Evolutionary conservation across 2,329 filamentous ascomycete species (phyloP).

Genomic region (Aspergillus pseudoglaucus): DNA sequence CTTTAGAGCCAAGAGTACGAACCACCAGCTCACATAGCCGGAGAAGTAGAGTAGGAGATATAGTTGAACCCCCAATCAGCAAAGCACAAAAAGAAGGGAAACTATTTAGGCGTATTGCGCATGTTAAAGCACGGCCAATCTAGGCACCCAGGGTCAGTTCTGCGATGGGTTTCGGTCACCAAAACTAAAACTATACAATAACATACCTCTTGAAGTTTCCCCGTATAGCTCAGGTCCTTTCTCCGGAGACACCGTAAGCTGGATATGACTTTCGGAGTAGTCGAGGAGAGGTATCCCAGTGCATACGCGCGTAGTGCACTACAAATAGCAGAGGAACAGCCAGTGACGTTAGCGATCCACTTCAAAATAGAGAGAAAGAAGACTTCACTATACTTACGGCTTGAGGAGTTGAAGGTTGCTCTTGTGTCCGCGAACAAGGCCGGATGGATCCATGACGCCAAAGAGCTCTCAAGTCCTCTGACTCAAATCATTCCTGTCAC

Average conservation of each 20-base stretch:
- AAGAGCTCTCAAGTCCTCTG: slow-evolving; percentile 2
- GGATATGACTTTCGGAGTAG: slow-evolving; percentile 40
- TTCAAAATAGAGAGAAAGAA: slow-evolving; percentile 3
- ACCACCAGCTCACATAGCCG: slow-evolving; percentile 19
- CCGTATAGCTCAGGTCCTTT: slow-evolving; percentile 23
- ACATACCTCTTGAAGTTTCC: slow-evolving; percentile 34
- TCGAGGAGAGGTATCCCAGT: slow-evolving; percentile 43
- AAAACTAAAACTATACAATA: neutral
- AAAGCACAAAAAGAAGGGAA: slow-evolving; percentile 50
- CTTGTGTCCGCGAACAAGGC: slow-evolving; percentile 16
- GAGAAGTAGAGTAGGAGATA: slow-evolving; percentile 33
- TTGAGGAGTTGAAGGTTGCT: slow-evolving; percentile 21
- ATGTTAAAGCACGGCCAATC: slow-evolving; percentile 33
- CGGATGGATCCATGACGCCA: slow-evolving; percentile 21
- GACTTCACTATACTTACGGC: slow-evolving; percentile 25
- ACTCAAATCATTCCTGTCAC: slow-evolving; percentile 20
- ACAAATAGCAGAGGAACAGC: slow-evolving; percentile 7
- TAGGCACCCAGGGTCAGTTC: slow-evolving; percentile 21
- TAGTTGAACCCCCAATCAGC: slow-evolving; percentile 47
- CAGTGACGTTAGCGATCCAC: slow-evolving; percentile 3
- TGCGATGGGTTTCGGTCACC: neutral
- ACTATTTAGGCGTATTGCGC: slow-evolving; percentile 38
- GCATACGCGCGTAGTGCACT: slow-evolving; percentile 43
- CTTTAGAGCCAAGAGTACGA: slow-evolving; percentile 12
- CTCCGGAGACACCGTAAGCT: slow-evolving; percentile 29